phyloP scores from a whole-genome alignment of 768 basidiomycete genomes.

The Termitomyces titanicus region DNA sequence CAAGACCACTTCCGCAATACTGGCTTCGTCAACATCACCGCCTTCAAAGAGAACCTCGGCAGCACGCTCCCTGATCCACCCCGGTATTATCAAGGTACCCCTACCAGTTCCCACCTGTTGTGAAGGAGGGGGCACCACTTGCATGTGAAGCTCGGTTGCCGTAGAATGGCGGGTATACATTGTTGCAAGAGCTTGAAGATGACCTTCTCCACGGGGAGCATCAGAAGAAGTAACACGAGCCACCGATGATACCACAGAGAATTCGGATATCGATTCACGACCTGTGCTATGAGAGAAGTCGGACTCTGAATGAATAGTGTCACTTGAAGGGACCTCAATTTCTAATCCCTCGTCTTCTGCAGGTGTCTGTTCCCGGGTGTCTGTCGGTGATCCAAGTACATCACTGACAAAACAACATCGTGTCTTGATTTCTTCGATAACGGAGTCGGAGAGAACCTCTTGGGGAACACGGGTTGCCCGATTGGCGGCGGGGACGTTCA shows the following conservation, averaged over 20 bases:
- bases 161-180: slow-evolving; percentile 77
- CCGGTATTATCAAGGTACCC: slow-evolving; percentile 82
- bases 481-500: slow-evolving; percentile 59
- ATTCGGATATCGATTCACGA: slow-evolving; percentile 48
- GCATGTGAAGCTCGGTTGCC: slow-evolving; percentile 69
- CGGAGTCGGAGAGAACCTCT: slow-evolving; percentile 71
- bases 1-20: slow-evolving; percentile 78
- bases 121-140: slow-evolving; percentile 60
- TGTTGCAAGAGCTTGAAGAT: slow-evolving; percentile 61
- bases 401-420: slow-evolving; percentile 86
- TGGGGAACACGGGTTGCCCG: slow-evolving; percentile 68
- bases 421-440: slow-evolving; percentile 90
- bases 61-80: slow-evolving; percentile 91
- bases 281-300: slow-evolving; percentile 53
- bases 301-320: slow-evolving; percentile 63
- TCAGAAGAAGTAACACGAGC: slow-evolving; percentile 29
- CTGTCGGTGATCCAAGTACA: slow-evolving; percentile 38
- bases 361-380: slow-evolving; percentile 29
- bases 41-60: slow-evolving; percentile 90
- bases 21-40: slow-evolving; percentile 84
- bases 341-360: slow-evolving; percentile 33
- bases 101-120: slow-evolving; percentile 70
- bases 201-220: slow-evolving; percentile 39
- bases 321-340: slow-evolving; percentile 43
- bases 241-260: slow-evolving; percentile 45